Percentiles rank a stretch among this genome's conserved stretches.
Evolutionary conservation across 805 yeast genomes (phyloP).

Genomic region (Schwanniomyces vanrijiae): DNA sequence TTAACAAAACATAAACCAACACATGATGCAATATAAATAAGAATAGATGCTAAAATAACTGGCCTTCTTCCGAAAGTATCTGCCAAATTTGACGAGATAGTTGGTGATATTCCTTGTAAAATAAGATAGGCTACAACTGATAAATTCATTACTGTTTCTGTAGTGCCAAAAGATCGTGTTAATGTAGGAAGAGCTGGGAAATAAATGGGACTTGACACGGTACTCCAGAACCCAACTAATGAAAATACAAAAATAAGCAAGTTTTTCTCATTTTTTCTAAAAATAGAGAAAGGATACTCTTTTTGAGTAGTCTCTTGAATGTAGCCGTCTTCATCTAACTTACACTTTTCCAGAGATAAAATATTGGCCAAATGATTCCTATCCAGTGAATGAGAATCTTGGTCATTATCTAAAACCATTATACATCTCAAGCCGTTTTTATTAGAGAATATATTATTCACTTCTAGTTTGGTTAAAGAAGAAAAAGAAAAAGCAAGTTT

Average conservation of each 20-base stretch:
- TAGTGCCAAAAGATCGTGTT: conserved; percentile 51
- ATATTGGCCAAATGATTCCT: neutral
- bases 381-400: neutral
- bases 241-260: conserved; percentile 40
- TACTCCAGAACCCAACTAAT: conserved; percentile 61
- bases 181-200: conserved; percentile 72
- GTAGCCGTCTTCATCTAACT: neutral
- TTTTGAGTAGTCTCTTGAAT: neutral
- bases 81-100: conserved; percentile 64
- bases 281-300: conserved; percentile 42
- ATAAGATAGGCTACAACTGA: conserved; percentile 76
- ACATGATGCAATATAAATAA: conserved; percentile 59
- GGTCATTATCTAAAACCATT: neutral
- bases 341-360: neutral
- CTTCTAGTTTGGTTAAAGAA: neutral
- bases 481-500: neutral
- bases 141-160: conserved; percentile 60
- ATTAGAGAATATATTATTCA: neutral
- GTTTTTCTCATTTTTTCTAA: conserved; percentile 40
- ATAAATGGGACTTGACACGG: conserved; percentile 74
- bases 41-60: conserved; percentile 51
- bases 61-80: conserved; percentile 77
- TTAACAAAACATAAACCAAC: conserved; percentile 63
- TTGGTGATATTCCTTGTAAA: conserved; percentile 77
- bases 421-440: neutral